A percentile compares a stretch with the other conserved stretches of the same genome.
Evolutionary conservation across 768 basidiomycete genomes (phyloP).

Genomic region (Leucocoprinus sp.): DNA sequence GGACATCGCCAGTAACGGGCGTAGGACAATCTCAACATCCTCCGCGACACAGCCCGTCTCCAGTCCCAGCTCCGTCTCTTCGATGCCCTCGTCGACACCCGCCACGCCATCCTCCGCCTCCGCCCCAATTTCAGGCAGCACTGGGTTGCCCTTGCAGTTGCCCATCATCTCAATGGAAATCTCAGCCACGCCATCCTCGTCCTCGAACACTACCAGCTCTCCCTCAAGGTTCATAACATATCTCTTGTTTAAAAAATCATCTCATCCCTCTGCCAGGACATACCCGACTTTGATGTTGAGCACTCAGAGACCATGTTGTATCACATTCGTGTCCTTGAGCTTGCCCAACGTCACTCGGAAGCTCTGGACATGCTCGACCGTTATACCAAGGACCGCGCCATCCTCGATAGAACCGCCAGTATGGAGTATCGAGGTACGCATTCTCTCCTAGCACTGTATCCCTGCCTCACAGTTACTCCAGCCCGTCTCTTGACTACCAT

Average conservation of each 20-base stretch:
- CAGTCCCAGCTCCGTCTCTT: conserved; percentile 83
- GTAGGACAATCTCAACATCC: conserved; percentile 90
- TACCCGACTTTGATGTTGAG: conserved; percentile 73
- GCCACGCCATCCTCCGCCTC: conserved; percentile 68
- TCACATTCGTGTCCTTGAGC: conserved; percentile 66
- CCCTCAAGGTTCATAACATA: conserved; percentile 51
- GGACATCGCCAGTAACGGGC: not conserved
- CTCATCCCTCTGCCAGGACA: conserved; percentile 40
- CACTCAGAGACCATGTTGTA: conserved; percentile 79
- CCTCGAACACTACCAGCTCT: conserved; percentile 62
- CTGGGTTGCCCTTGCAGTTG: conserved; percentile 86
- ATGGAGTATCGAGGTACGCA: conserved; percentile 58
- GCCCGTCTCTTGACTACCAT: conserved; percentile 74
- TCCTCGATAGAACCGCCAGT: conserved; percentile 65
- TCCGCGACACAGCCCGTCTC: conserved; percentile 84
- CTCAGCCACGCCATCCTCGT: conserved; percentile 60
- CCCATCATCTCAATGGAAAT: conserved; percentile 79
- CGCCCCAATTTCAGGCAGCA: conserved; percentile 80
- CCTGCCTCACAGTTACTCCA: conserved; percentile 21
- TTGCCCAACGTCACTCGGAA: conserved; percentile 51
- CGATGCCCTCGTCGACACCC: conserved; percentile 71
- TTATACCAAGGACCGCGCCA: conserved; percentile 52
- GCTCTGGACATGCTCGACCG: conserved; percentile 58
- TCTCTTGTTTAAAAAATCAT: not conserved
- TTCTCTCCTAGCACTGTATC: conserved; percentile 3